Percentiles rank a stretch among this genome's conserved stretches.
Evolutionary conservation across 176 grass and related monocot species (phyloP).

Genomic region (Guadua angustifolia): DNA sequence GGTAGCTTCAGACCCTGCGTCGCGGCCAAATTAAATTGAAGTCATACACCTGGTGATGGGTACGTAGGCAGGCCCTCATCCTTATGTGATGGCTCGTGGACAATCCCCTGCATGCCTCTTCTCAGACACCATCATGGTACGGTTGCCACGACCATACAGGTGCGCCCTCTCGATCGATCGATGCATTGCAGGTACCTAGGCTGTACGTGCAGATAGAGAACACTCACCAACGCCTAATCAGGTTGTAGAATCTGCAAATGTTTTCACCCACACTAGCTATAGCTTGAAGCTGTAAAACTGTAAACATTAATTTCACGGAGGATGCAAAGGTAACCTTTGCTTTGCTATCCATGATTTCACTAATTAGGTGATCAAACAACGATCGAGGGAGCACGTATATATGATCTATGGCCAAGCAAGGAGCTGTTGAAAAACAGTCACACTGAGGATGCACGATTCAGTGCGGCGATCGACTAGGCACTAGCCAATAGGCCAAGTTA

Average conservation of each 20-base stretch:
- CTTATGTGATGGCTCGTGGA: too few species aligned
- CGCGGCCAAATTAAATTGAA: not conserved
- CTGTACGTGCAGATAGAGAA: not conserved
- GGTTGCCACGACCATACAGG: not conserved
- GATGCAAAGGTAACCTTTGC: too few species aligned
- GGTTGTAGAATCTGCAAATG: not conserved
- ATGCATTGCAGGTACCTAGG: not conserved
- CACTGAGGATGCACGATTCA: not conserved
- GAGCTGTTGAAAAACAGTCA: not conserved
- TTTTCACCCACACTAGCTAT: too few species aligned
- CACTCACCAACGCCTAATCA: not conserved
- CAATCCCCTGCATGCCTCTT: too few species aligned
- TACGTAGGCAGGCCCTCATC: not conserved
- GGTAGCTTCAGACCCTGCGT: not conserved
- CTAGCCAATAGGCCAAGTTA: not conserved
- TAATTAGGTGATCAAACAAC: not conserved
- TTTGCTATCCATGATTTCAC: too few species aligned
- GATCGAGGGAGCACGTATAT: not conserved
- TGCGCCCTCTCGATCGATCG: too few species aligned
- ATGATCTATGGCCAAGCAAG: not conserved
- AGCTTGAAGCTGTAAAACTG: not conserved
- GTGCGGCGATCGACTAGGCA: too few species aligned
- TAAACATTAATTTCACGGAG: not conserved
- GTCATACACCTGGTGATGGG: slow-evolving; percentile 1
- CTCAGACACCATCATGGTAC: slow-evolving; percentile 27